Evolutionary conservation across 1,139 yeast species (phyloP).

Genomic region (Taphrina sp.): DNA sequence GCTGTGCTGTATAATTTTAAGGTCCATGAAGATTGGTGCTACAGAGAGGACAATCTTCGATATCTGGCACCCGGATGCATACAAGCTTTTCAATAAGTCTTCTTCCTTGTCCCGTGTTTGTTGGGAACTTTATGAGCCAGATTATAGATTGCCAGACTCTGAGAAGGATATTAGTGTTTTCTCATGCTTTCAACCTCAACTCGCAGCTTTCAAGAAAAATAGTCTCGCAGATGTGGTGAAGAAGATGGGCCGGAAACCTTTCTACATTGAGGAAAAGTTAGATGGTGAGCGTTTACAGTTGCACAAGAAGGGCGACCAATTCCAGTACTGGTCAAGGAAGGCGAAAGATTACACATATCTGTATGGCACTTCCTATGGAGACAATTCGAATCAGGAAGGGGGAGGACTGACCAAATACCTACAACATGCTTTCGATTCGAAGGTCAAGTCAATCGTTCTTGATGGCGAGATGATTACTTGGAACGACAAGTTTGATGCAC

Average conservation of each 20-base stretch:
- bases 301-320: slow-evolving; percentile 54
- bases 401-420: slow-evolving; percentile 66
- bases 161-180: slow-evolving; percentile 45
- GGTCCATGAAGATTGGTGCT: slow-evolving; percentile 55
- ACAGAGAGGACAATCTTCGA: slow-evolving; percentile 61
- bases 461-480: slow-evolving; percentile 96
- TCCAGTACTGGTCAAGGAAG: slow-evolving; percentile 64
- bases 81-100: slow-evolving; percentile 63
- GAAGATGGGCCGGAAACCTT: slow-evolving; percentile 45
- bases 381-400: slow-evolving; percentile 38
- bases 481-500: slow-evolving; percentile 59
- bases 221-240: slow-evolving; percentile 34
- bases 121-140: slow-evolving; percentile 56
- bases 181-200: slow-evolving; percentile 55
- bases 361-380: slow-evolving; percentile 63
- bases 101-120: slow-evolving; percentile 63
- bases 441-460: slow-evolving; percentile 54
- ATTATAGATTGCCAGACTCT: slow-evolving; percentile 47
- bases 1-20: slow-evolving; percentile 65
- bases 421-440: slow-evolving; percentile 48
- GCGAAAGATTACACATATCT: slow-evolving; percentile 70
- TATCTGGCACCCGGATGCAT: slow-evolving; percentile 83
- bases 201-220: slow-evolving; percentile 56
- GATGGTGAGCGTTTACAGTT: slow-evolving; percentile 88
- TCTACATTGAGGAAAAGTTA: slow-evolving; percentile 82